Evolutionary conservation across 2,329 filamentous ascomycete genomes (phyloP).

Genomic region (Neonectria sp.): DNA sequence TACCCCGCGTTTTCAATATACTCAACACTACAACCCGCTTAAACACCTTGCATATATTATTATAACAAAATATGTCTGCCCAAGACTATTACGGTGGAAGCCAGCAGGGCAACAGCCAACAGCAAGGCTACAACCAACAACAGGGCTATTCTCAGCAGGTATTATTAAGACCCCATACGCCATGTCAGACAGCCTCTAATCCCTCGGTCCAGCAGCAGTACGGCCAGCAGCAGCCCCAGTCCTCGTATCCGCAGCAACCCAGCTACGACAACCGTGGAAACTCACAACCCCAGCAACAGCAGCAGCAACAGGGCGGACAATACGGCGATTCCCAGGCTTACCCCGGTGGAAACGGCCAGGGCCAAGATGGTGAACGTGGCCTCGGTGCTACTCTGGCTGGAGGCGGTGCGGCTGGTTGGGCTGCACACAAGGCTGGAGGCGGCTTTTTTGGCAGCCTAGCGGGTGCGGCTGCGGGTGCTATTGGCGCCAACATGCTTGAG

Average conservation of each 20-base stretch:
- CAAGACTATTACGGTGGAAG: conserved; percentile 44
- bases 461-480: conserved; percentile 63
- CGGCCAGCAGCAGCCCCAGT: conserved; percentile 31
- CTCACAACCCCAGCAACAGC: conserved; percentile 36
- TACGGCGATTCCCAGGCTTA: conserved; percentile 37
- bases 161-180: neutral
- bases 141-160: conserved; percentile 25
- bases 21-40: neutral
- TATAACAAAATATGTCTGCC: conserved; percentile 37
- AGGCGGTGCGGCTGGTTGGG: conserved; percentile 64
- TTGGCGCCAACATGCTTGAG: conserved; percentile 65
- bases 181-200: conserved; percentile 4
- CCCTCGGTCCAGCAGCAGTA: neutral
- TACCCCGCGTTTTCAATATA: neutral
- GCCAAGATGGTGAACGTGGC: conserved; percentile 60
- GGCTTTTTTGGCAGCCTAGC: conserved; percentile 64
- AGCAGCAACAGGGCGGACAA: conserved; percentile 35
- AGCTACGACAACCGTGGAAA: conserved; percentile 35
- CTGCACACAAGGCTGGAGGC: conserved; percentile 66
- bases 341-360: conserved; percentile 21
- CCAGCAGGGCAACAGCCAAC: conserved; percentile 34
- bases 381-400: conserved; percentile 65
- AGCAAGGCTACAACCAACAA: conserved; percentile 39
- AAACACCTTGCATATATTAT: neutral
- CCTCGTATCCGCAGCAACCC: conserved; percentile 39